Base-by-base conservation (phyloP, 768 basidiomycete species). In the Coprinopsis strossmayeri region DNA sequence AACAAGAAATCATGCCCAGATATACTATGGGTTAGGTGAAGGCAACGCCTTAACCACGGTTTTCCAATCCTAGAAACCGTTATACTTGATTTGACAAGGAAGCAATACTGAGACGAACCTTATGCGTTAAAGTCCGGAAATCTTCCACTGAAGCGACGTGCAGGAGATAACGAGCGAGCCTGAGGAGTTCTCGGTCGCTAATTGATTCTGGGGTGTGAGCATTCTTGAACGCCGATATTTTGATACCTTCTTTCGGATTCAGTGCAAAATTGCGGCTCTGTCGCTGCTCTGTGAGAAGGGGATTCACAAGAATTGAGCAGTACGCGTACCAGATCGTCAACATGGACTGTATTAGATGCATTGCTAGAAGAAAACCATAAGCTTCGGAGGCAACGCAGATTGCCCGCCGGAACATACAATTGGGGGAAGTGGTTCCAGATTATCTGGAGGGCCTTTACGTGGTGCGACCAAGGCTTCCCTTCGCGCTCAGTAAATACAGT, bases 391-490 rank as follows among this genome's bases (percentile, higher is more conserved):
- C 2, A 45, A 34, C 23, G 30, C 18, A 45, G 10, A 21, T 7
- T 38, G 5, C 18, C 13, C 41, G 27, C 48, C 34, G n/a, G 4
- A 18, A 60, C 72, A 46, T 53, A 86, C 89, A 81, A 90, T 59
- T 87, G 85, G 4, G 87, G 83, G 58, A 91, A 88, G 56, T 83
- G 80, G 53, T 84, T 86, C 90, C 90, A 94, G 43, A 94, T 86
- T 40, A 92, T 87, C 57, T 86, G 80, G 9, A 91, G 72, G 3
- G 87, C 74, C 60, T 91, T 91, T 27, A 91, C 88, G 30, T 80
- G 82, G 60, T 92, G 91, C 42, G 78, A 78, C 75, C 84, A 88
- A 5, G 82, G 75, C 60, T 88, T 81, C 38, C 67, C 82, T 46
- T 88, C 80, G 24, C 82, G 71, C 55, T 79, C 78, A 1, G 81